Evolutionary conservation across 148 eudicot species (phyloP).

Genomic region (Rhododendron vialii): DNA sequence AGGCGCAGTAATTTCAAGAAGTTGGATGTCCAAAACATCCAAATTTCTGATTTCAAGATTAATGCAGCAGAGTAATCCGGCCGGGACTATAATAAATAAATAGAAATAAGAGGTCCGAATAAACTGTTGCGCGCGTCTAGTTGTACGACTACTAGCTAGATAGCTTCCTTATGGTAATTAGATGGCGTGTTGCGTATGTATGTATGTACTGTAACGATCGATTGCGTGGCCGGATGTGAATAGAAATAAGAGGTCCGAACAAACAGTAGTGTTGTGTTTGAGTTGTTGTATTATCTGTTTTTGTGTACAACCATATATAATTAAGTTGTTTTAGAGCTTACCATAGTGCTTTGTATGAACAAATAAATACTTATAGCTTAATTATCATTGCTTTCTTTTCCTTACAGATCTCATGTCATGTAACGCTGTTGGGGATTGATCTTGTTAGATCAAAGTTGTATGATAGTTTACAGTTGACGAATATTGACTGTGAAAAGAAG

Average conservation of each 20-base stretch:
- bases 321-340: no score
- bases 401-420: no score
- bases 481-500: no score
- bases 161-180: not conserved
- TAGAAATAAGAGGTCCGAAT: no score
- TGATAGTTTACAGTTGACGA: no score
- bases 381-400: no score
- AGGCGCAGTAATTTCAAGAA: slow-evolving; percentile 59
- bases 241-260: not conserved
- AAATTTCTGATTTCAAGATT: slow-evolving; percentile 41
- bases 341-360: not conserved
- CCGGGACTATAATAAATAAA: not conserved
- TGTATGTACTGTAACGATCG: not conserved
- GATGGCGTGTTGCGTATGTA: no score
- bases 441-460: no score
- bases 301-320: no score
- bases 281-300: not conserved
- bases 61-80: not conserved
- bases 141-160: not conserved
- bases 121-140: not conserved
- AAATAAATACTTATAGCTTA: no score
- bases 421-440: no score
- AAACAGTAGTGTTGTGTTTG: not conserved
- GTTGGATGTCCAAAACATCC: slow-evolving; percentile 53
- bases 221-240: not conserved